Conservation (phyloP, 192 early-diverging fungal genomes). For the Rhizophagus sp. region DNA sequence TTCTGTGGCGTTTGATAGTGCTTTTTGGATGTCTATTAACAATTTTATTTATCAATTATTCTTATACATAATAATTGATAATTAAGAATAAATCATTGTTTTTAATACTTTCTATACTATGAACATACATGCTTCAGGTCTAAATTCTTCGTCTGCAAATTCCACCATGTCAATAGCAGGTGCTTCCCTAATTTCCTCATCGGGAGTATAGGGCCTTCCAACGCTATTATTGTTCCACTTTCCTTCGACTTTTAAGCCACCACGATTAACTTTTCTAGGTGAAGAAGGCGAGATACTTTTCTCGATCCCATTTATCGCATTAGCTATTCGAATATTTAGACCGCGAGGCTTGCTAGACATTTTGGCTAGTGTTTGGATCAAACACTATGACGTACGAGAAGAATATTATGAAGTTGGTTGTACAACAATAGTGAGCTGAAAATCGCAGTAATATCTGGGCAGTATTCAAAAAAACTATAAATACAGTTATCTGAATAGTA, state of each 20-base stretch:
- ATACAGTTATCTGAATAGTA: too few species aligned
- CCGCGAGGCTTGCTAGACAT: neutral
- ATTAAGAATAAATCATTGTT: neutral
- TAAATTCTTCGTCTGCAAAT: slow-evolving; percentile 56
- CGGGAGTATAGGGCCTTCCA: neutral
- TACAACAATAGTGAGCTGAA: too few species aligned
- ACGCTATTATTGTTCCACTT: neutral
- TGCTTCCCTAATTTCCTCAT: slow-evolving; percentile 23
- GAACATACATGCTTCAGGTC: slow-evolving; percentile 53
- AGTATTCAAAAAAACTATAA: too few species aligned
- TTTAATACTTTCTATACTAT: neutral
- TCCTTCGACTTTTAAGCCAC: neutral
- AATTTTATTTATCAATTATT: neutral
- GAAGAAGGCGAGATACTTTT: neutral
- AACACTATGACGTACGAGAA: too few species aligned
- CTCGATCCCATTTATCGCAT: neutral
- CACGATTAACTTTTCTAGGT: neutral
- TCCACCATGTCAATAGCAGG: slow-evolving; percentile 49
- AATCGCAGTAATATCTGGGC: too few species aligned
- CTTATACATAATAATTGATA: neutral
- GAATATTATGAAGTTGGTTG: too few species aligned
- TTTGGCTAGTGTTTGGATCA: neutral
- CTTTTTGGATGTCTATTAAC: slow-evolving; percentile 52
- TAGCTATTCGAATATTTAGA: neutral
- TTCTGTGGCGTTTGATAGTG: slow-evolving; percentile 56